phyloP scores from a whole-genome alignment of 164 flowering plant species.

The Berberis vulgaris region DNA sequence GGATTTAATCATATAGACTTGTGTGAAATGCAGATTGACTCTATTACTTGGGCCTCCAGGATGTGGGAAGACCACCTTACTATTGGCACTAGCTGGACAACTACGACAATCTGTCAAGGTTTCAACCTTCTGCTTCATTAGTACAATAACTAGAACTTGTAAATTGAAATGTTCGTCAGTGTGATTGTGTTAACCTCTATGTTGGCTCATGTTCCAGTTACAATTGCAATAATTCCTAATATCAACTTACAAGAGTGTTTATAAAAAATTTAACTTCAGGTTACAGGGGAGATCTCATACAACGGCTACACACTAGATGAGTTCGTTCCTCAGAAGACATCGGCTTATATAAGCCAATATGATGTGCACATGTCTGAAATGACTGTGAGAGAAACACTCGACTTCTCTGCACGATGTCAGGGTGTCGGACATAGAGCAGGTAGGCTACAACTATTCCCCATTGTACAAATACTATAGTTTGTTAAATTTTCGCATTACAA shows the following conservation, averaged over 20 bases:
- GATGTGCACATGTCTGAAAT: background rate
- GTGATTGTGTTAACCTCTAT: no score
- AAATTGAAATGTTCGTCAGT: no score
- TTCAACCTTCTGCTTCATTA: background rate
- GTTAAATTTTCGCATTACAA: background rate
- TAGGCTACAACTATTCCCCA: background rate
- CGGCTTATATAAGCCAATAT: background rate
- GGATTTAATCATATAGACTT: background rate
- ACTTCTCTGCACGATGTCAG: constrained; percentile 4
- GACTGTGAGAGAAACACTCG: constrained; percentile 3
- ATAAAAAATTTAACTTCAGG: background rate
- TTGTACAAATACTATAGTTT: background rate
- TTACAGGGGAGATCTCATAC: constrained; percentile 2
- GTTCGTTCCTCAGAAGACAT: constrained; percentile 4
- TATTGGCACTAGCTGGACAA: background rate
- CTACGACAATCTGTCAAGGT: background rate
- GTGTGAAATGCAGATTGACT: background rate
- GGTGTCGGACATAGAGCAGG: constrained; percentile 1
- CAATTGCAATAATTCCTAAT: no score
- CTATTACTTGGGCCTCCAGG: background rate
- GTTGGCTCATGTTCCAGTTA: no score
- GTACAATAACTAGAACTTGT: background rate
- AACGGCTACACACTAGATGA: constrained; percentile 1
- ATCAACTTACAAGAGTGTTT: no score
- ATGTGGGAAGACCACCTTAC: constrained; percentile 2